Conservation (phyloP, 2,329 filamentous ascomycete species). For the Exutisphaerella laricina region DNA sequence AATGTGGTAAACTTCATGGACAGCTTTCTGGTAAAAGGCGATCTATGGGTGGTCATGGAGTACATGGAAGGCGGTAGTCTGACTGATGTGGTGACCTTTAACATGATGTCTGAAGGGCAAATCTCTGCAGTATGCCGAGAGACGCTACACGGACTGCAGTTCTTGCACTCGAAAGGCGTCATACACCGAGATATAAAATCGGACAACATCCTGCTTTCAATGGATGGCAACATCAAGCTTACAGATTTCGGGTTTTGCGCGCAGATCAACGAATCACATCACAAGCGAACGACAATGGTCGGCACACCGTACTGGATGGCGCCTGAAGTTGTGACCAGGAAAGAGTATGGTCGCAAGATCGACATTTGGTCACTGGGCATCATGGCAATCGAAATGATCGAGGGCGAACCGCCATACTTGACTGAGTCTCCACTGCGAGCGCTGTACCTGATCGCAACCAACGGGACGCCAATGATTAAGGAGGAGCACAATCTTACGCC, state of each 20-base stretch:
- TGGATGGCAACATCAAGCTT: conserved; percentile 95
- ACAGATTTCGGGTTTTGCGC: conserved; percentile 99
- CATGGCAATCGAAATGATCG: conserved; percentile 99
- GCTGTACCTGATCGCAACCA: conserved; percentile 92
- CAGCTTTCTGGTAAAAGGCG: conserved; percentile 82
- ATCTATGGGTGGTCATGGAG: conserved; percentile 99
- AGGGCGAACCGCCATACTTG: conserved; percentile 93
- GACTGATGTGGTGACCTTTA: conserved; percentile 97
- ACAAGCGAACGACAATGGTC: conserved; percentile 98
- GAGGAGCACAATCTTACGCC: conserved; percentile 76
- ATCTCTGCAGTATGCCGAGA: conserved; percentile 94
- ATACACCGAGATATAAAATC: conserved; percentile 99
- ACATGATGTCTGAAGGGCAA: conserved; percentile 97
- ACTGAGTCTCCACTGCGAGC: conserved; percentile 91
- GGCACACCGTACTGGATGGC: conserved; percentile 99
- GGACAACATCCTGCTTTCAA: conserved; percentile 89
- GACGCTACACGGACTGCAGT: conserved; percentile 84
- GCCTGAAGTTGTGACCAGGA: conserved; percentile 91
- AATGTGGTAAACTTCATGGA: conserved; percentile 99
- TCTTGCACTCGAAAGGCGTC: conserved; percentile 94
- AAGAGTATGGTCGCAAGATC: conserved; percentile 97
- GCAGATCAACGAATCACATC: conserved; percentile 94
- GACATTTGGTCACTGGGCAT: conserved; percentile 99
- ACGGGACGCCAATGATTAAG: conserved; percentile 91
- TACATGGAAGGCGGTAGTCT: conserved; percentile 98